A percentile compares a stretch with the other conserved stretches of the same genome.
Evolutionary conservation across 257 asterid species (phyloP).

Genomic region (Nicotiana noctiflora): DNA sequence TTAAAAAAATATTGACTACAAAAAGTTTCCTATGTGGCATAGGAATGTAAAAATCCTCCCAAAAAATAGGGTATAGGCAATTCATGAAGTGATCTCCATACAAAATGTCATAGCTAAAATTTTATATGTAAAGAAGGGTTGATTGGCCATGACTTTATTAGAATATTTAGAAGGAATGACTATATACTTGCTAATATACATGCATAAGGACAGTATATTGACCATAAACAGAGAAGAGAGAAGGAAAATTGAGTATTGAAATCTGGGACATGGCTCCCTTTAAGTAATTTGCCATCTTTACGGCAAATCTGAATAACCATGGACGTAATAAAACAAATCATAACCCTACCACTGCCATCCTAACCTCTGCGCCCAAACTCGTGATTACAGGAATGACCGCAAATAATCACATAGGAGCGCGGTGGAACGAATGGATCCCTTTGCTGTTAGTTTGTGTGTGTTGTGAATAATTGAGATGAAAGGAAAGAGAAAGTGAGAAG

Average conservation of each 20-base stretch:
- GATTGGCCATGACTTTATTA: background rate
- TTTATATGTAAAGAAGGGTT: too few species aligned
- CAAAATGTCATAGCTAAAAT: too few species aligned
- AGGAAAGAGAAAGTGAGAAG: too few species aligned
- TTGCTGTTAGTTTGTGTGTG: too few species aligned
- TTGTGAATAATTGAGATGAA: too few species aligned
- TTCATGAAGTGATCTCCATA: too few species aligned
- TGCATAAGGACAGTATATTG: background rate
- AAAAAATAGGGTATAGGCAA: too few species aligned
- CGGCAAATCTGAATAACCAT: background rate
- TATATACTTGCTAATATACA: background rate
- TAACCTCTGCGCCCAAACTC: background rate
- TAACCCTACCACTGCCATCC: background rate
- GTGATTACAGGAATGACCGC: background rate
- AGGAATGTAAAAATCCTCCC: too few species aligned
- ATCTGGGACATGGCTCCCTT: background rate
- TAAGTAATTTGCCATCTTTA: background rate
- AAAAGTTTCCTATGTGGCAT: too few species aligned
- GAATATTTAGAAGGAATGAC: background rate
- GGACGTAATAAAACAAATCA: background rate
- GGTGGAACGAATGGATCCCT: too few species aligned
- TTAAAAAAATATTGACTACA: too few species aligned
- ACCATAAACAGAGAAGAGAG: background rate
- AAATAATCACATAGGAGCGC: too few species aligned
- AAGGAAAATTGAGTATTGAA: background rate